Base-by-base conservation (phyloP, 176 grass and related monocot species). In the Eragrostis curvula region DNA sequence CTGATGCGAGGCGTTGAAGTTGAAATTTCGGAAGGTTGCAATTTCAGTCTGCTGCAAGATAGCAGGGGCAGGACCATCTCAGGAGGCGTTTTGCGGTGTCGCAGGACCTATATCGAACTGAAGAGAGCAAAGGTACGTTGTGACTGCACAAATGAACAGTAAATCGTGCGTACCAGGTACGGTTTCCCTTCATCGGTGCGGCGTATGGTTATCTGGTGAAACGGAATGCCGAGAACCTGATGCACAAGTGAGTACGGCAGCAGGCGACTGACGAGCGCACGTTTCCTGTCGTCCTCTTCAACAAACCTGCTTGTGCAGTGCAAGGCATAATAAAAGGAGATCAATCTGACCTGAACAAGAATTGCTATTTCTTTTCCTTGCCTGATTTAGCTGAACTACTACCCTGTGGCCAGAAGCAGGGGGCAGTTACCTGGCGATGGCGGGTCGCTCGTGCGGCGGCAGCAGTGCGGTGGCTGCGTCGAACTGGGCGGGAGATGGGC, bases 1-100 rank as follows among this genome's bases (percentile, higher is more conserved):
- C 86, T 95, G 96, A 77, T 95, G 90, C 14, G 92, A 98, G 14
- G 84, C 51, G 71, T 81, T 95, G 68, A 93, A 98, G 73, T 95
- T 95, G 79, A 95, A 93, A 60, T 83, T 88, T 53, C 84, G 79
- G 75, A 91, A 83, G 28, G 48, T 7, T 30, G 9, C 27, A 25
- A 67, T 46, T 39, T 47, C 3, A 25, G 71, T 48, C 39, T 80
- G 42, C 96, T 85, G 88, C 77, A 83, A 68, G 68, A 84, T 9
- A 18, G 61, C 68, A 20, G 5, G 32, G 32, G 32, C 32, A 36
- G 32, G 32, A 36, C 32, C 4, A 36, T 36, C 32, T 36, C 32
- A 36, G 32, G 2, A 36, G 32, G 32, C 32, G 4, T 36, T 36
- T 2, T 36, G 32, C 32, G 4, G 32, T 36, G 32, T 4, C 4